Evolutionary conservation across 192 early-diverging fungal genomes (phyloP), one percentile per base, ranked within the genome.

Genomic region (Podila epigama): DNA sequence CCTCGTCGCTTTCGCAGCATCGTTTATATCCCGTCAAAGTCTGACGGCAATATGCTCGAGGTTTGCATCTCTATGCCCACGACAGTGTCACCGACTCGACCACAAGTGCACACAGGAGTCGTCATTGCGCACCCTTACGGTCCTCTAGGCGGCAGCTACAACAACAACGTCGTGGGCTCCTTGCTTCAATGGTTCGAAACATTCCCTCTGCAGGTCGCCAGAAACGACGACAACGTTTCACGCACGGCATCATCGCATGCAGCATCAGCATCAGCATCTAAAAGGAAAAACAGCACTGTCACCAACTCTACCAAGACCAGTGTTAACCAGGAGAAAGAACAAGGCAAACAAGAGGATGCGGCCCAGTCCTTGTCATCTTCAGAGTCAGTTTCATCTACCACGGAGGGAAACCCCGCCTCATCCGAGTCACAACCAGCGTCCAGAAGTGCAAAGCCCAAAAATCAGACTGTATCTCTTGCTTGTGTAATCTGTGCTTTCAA

Each of bases 81-180:
- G 13, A 68, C 27, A 20, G 32, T 48, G 18, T 68, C 66, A 20
- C 53, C 73, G 2, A 59, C 58, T 39, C 37, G 57, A 13, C 67
- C 56, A 25, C 56, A 53, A 6, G 27, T 27, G 12, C 40, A 63
- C 25, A 82, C 77, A 16, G 81, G 68, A 12, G 70, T 79, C 22
- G 67, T 79, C 13, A 82, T 82, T n/a, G 58, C 81, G 3, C 81
- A 82, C 58, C 75, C 81, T 1, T 82, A 82, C 62, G 81, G 81
- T 13, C 81, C 81, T 13, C 55, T 82, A 25, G 81, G 81, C 51
- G 58, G 62, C 5, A 64, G 69, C 5, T 67, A 69, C 36, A 70
- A 79, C 63, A 69, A 79, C 39, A 70, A 70, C 22, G 68, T 79
- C 3, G 73, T 77, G 8, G 73, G 73, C 5, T 60, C 65, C 9